These are phyloP conservation scores for Coffea canephora DNA, from an alignment of 257 asterid genomes.

Conservation along the genomic window DNA sequence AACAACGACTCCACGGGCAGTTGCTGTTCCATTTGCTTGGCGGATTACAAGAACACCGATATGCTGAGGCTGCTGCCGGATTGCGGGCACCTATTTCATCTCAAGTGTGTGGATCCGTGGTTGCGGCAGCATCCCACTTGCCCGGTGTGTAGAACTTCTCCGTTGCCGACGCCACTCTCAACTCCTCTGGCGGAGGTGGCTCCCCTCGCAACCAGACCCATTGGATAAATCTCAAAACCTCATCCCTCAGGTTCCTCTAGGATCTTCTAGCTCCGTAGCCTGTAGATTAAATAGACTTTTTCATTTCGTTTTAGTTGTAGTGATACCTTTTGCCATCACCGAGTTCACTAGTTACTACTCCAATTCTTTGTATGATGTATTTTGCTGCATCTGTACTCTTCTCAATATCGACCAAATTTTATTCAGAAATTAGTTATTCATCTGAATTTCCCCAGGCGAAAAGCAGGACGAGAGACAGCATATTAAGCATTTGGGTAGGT, in stretches of 20 bases:
- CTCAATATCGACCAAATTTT: background rate
- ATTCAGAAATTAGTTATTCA: background rate
- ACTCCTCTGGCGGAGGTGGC: conserved; percentile 87
- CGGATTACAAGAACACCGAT: conserved; percentile 63
- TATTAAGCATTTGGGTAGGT: too few species aligned
- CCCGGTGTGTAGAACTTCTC: conserved; percentile 89
- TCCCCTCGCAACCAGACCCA: conserved; percentile 63
- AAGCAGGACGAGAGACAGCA: too few species aligned
- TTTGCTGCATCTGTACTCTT: too few species aligned
- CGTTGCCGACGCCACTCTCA: conserved; percentile 68
- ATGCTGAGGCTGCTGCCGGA: conserved; percentile 66
- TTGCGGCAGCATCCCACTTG: conserved; percentile 84
- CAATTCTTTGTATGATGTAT: background rate
- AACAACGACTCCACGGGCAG: conserved; percentile 49
- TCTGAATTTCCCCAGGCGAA: background rate
- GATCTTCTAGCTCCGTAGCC: background rate
- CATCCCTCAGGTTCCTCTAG: background rate
- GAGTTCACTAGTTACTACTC: background rate
- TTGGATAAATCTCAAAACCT: background rate
- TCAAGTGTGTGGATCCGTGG: conserved; percentile 87
- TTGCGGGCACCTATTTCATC: conserved; percentile 78
- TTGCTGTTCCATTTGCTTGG: conserved; percentile 85
- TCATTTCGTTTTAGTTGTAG: background rate
- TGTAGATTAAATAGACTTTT: background rate
- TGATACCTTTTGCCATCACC: background rate